Evolutionary conservation across 2,329 filamentous ascomycete genomes (phyloP).

Genomic region (Nectriaceae sp.): DNA sequence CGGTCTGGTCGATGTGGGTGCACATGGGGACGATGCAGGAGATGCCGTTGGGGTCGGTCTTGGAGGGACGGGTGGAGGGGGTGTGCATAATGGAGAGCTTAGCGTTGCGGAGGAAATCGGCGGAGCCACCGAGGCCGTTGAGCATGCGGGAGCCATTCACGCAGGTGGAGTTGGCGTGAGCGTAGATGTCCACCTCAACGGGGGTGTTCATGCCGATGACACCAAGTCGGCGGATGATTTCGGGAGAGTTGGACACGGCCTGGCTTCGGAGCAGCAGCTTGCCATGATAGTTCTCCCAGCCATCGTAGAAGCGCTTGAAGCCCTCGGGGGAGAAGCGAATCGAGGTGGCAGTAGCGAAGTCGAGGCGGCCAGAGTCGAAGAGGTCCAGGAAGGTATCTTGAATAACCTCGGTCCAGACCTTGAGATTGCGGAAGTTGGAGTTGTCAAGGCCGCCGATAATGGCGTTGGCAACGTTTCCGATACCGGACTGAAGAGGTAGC

Average conservation of each 20-base stretch:
- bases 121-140: constrained; percentile 80
- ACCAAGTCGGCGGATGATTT: constrained; percentile 85
- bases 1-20: constrained; percentile 89
- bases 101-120: constrained; percentile 75
- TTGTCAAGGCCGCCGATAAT: constrained; percentile 81
- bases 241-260: constrained; percentile 84
- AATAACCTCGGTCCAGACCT: constrained; percentile 91
- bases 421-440: constrained; percentile 83
- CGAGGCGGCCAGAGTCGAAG: constrained; percentile 83
- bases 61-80: constrained; percentile 75
- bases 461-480: constrained; percentile 92
- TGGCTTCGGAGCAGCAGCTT: constrained; percentile 88
- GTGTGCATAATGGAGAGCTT: constrained; percentile 97
- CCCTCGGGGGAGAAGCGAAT: constrained; percentile 90
- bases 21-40: constrained; percentile 92
- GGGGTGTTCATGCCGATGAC: constrained; percentile 96
- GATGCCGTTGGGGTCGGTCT: constrained; percentile 80
- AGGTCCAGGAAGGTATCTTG: constrained; percentile 93
- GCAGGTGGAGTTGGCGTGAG: constrained; percentile 87
- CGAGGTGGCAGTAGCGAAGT: constrained; percentile 87
- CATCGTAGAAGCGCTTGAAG: constrained; percentile 87
- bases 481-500: constrained; percentile 81
- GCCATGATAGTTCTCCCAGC: constrained; percentile 77
- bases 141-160: constrained; percentile 89
- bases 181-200: constrained; percentile 92